A percentile compares a stretch with the other conserved stretches of the same genome.
phyloP scores from a whole-genome alignment of 139 green algal species.

The Yamagishiella unicocca region DNA sequence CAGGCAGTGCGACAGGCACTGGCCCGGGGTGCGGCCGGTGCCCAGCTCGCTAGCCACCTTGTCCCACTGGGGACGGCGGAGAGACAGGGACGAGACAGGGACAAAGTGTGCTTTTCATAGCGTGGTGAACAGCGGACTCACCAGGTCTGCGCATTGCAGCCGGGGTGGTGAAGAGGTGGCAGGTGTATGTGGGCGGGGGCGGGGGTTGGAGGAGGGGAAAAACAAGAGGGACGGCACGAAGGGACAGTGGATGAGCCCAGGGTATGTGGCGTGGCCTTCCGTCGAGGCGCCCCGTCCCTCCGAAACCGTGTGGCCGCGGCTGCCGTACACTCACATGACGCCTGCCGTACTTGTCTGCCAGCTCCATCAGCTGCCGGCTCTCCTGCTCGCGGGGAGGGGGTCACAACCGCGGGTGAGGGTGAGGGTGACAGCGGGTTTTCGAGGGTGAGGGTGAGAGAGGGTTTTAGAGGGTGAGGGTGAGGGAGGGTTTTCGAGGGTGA shows the following conservation, averaged over 20 bases:
- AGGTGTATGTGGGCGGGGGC: not conserved
- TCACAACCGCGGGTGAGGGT: no score
- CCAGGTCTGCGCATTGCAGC: no score
- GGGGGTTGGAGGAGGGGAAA: not conserved
- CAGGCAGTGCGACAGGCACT: slow-evolving; percentile 55
- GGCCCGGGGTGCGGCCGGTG: slow-evolving; percentile 40
- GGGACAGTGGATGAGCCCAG: not conserved
- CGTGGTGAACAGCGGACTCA: no score
- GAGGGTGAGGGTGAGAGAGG: no score
- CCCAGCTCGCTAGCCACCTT: slow-evolving; percentile 47
- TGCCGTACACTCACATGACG: not conserved
- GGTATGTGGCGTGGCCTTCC: not conserved
- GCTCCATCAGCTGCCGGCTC: slow-evolving; percentile 37
- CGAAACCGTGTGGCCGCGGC: not conserved
- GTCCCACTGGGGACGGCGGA: slow-evolving; percentile 25
- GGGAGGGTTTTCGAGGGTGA: no score
- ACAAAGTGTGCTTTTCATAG: no score
- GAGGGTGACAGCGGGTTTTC: no score
- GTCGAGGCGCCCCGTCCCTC: no score
- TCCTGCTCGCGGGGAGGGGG: no score
- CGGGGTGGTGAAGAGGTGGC: no score
- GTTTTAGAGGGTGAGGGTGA: no score
- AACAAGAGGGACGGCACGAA: not conserved
- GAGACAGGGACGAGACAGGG: not conserved
- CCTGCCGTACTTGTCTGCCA: slow-evolving; percentile 31